These are phyloP conservation scores for Aspergillus sp. DNA, from an alignment of 2,329 filamentous ascomycete genomes.

Conservation along the genomic window DNA sequence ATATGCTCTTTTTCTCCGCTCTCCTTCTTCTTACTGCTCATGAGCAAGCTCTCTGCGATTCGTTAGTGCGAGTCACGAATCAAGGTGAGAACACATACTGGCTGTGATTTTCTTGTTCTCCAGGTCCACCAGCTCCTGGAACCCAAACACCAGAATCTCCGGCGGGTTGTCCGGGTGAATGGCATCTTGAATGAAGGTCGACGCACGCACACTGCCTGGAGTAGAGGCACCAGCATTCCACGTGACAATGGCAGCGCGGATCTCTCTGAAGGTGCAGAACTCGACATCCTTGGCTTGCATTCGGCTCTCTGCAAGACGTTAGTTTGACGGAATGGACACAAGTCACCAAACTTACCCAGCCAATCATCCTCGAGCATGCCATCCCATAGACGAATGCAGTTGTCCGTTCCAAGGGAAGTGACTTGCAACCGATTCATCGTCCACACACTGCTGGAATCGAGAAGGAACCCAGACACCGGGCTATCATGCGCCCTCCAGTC, in stretches of 20 bases:
- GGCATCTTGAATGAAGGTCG: slow-evolving; percentile 76
- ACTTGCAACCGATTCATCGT: slow-evolving; percentile 81
- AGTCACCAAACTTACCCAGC: slow-evolving; percentile 56
- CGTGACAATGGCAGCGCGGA: slow-evolving; percentile 78
- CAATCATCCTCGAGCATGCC: slow-evolving; percentile 91
- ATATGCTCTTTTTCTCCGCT: slow-evolving; percentile 77
- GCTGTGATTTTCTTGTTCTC: slow-evolving; percentile 97
- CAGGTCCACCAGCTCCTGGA: slow-evolving; percentile 96
- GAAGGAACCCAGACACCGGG: slow-evolving; percentile 72
- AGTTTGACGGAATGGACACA: slow-evolving; percentile 12
- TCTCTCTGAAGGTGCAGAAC: slow-evolving; percentile 81
- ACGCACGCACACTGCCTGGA: slow-evolving; percentile 77
- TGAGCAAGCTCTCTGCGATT: slow-evolving; percentile 72
- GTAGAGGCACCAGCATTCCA: slow-evolving; percentile 98
- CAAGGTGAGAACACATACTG: slow-evolving; percentile 52
- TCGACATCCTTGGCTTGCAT: slow-evolving; percentile 82
- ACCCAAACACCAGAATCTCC: slow-evolving; percentile 92
- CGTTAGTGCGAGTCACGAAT: slow-evolving; percentile 25
- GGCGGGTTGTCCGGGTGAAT: slow-evolving; percentile 74
- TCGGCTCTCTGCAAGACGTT: slow-evolving; percentile 59
- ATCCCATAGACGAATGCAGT: slow-evolving; percentile 83
- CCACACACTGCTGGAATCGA: slow-evolving; percentile 81
- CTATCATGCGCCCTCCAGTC: slow-evolving; percentile 92
- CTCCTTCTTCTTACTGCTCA: slow-evolving; percentile 76
- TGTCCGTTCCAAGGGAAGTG: slow-evolving; percentile 82